Evolutionary conservation across 2,329 filamentous ascomycete species (phyloP).

Genomic region (Colletotrichum godetiae): DNA sequence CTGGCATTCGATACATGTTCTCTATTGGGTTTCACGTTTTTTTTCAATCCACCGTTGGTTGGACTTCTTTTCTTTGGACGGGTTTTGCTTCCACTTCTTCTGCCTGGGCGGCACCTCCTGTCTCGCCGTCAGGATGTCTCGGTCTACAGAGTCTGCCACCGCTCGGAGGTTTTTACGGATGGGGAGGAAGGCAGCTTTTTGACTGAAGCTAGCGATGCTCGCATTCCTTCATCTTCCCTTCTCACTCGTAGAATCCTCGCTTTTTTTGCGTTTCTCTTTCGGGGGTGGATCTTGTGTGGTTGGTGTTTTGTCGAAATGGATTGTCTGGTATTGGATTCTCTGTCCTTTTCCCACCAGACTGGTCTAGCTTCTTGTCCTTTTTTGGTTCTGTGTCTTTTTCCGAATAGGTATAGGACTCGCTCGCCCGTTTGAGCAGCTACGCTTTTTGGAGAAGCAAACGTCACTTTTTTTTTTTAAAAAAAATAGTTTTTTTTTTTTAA

Average conservation of each 20-base stretch:
- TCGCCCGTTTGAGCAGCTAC: too few relatives aligned
- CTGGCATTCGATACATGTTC: slow-evolving; percentile 17
- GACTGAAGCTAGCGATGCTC: not conserved
- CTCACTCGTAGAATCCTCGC: not conserved
- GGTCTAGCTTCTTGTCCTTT: not conserved
- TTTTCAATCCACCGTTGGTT: too few relatives aligned
- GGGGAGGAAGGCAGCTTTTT: slow-evolving; percentile 9
- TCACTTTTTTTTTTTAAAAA: slow-evolving; percentile 1
- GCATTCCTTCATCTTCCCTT: slow-evolving; percentile 22
- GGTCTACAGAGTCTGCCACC: not conserved
- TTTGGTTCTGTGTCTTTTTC: not conserved
- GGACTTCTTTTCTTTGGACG: too few relatives aligned
- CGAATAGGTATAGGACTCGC: not conserved
- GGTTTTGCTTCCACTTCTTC: not conserved
- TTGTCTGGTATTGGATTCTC: slow-evolving; percentile 17
- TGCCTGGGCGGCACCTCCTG: slow-evolving; percentile 5
- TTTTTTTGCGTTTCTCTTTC: not conserved
- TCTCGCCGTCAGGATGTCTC: slow-evolving; percentile 18
- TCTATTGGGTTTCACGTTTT: slow-evolving; percentile 16
- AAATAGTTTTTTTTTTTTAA: too few relatives aligned
- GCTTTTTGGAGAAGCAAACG: not conserved
- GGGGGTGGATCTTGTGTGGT: too few relatives aligned
- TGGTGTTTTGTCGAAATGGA: slow-evolving; percentile 15
- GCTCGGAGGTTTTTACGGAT: not conserved
- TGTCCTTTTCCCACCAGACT: not conserved